Percentiles rank a stretch among this genome's conserved stretches.
phyloP scores from a whole-genome alignment of 1,139 yeast genomes.

The Candida sp. region DNA sequence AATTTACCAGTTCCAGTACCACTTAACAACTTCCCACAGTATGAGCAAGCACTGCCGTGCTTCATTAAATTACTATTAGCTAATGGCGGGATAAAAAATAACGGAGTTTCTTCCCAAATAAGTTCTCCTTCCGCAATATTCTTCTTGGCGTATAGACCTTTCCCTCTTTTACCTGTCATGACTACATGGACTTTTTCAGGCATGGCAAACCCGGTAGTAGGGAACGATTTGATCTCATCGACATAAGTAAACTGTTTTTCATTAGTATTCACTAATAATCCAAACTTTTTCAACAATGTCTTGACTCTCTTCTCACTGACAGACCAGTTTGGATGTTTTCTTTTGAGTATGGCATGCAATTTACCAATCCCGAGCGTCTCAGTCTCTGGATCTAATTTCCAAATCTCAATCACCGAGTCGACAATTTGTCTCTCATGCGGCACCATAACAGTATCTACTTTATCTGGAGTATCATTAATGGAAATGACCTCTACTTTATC shows the following conservation, averaged over 20 bases:
- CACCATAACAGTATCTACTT: constrained; percentile 28
- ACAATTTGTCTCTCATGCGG: constrained; percentile 70
- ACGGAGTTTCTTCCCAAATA: constrained; percentile 61
- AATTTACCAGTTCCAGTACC: constrained; percentile 26
- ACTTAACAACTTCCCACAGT: constrained; percentile 67
- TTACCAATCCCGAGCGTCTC: constrained; percentile 57
- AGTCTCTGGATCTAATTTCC: constrained; percentile 67
- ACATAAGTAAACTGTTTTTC: constrained; percentile 44
- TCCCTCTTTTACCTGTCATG: constrained; percentile 45
- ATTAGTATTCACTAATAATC: constrained; percentile 35
- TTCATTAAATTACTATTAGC: constrained; percentile 63
- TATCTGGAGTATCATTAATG: constrained; percentile 27
- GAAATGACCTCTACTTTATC: constrained; percentile 27
- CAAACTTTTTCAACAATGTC: constrained; percentile 51
- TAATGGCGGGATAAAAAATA: constrained; percentile 68
- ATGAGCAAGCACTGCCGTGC: constrained; percentile 72
- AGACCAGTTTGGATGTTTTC: constrained; percentile 57
- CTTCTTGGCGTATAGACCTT: constrained; percentile 46
- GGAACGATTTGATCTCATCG: constrained; percentile 50
- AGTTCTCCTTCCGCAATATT: constrained; percentile 47
- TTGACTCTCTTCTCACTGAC: constrained; percentile 59
- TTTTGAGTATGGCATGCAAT: constrained; percentile 49
- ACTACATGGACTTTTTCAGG: constrained; percentile 46
- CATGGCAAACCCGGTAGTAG: constrained; percentile 46
- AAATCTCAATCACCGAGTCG: constrained; percentile 55